phyloP scores from a whole-genome alignment of 2,329 filamentous ascomycete genomes.

The Ilyonectria mors-panacis region DNA sequence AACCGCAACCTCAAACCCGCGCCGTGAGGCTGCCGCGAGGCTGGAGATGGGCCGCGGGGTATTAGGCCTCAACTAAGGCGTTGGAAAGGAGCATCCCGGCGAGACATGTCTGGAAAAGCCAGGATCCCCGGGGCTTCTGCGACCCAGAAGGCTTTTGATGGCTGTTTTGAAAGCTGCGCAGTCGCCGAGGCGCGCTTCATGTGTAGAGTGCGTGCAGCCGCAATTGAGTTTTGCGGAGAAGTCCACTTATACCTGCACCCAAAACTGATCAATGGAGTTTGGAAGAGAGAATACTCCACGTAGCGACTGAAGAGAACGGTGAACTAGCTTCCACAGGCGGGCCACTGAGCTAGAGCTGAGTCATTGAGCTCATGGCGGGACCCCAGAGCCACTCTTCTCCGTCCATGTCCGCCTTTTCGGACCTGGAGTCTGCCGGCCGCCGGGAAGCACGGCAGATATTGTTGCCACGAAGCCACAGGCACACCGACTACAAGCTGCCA shows the following conservation, averaged over 20 bases:
- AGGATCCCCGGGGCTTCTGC: slow-evolving; percentile 28
- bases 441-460: slow-evolving; percentile 24
- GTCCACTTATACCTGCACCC: slow-evolving; percentile 39
- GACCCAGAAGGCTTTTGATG: slow-evolving; percentile 20
- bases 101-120: slow-evolving; percentile 11
- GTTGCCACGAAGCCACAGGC: slow-evolving; percentile 22
- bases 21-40: slow-evolving; percentile 21
- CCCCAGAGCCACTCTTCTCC: not conserved
- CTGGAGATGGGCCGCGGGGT: slow-evolving; percentile 17
- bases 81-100: slow-evolving; percentile 22
- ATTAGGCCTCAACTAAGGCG: slow-evolving; percentile 12
- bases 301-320: not conserved
- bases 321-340: not conserved
- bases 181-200: slow-evolving; percentile 34
- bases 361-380: not conserved
- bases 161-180: slow-evolving; percentile 18
- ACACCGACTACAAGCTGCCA: slow-evolving; percentile 22
- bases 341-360: not conserved
- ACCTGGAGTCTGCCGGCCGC: slow-evolving; percentile 22
- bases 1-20: not conserved
- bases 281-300: slow-evolving; percentile 24
- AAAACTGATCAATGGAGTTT: slow-evolving; percentile 20
- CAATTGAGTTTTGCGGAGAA: slow-evolving; percentile 36
- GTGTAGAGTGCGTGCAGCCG: slow-evolving; percentile 45
- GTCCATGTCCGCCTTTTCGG: slow-evolving; percentile 13